phyloP scores from a whole-genome alignment of 106 monocot species.

The Cymbidium sinense region DNA sequence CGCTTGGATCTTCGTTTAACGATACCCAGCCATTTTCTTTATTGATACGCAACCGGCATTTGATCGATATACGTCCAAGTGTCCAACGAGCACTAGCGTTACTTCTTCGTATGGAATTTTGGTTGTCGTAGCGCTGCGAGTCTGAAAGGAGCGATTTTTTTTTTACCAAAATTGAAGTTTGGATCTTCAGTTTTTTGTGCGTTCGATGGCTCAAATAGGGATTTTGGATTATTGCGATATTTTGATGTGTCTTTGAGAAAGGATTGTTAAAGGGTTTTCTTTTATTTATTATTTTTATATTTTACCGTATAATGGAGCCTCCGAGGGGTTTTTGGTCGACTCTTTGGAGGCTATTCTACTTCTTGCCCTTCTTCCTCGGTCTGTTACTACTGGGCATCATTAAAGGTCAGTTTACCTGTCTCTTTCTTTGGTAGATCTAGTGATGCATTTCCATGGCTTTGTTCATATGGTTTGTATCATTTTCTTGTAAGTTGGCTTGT shows the following conservation, averaged over 20 bases:
- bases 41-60: not conserved
- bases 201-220: not conserved
- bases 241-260: not conserved
- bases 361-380: constrained; percentile 9
- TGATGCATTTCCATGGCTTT: not conserved
- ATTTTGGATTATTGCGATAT: not conserved
- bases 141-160: not conserved
- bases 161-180: not conserved
- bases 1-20: not conserved
- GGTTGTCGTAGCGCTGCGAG: not conserved
- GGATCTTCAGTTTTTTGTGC: not conserved
- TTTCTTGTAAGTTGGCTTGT: not conserved
- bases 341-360: constrained; percentile 10
- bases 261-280: not conserved
- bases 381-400: constrained; percentile 1
- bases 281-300: not conserved
- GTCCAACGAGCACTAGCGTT: not conserved
- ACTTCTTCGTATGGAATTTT: not conserved
- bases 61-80: not conserved
- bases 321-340: constrained; percentile 9
- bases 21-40: not conserved
- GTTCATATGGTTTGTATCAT: not conserved
- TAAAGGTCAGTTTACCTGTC: constrained; percentile 6
- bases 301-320: not conserved
- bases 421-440: not conserved